Evolutionary conservation across 2,329 filamentous ascomycete genomes (phyloP).

Genomic region (Colletotrichum destructivum): DNA sequence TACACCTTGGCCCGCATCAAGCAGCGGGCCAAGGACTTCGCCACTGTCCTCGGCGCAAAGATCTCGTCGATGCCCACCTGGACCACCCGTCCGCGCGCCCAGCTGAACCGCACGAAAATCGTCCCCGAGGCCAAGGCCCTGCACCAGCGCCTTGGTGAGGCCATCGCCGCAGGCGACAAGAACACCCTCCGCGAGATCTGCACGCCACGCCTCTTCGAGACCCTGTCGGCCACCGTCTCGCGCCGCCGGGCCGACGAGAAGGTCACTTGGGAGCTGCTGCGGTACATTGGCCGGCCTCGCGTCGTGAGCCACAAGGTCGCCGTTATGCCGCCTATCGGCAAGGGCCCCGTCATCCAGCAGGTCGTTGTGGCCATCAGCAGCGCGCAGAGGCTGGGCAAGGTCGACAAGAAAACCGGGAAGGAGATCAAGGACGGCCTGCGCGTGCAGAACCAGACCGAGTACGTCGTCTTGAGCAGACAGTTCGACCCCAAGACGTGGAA

Average conservation of each 20-base stretch:
- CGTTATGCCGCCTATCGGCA: slow-evolving; percentile 58
- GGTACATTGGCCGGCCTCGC: slow-evolving; percentile 65
- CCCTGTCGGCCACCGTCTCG: slow-evolving; percentile 69
- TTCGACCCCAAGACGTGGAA: slow-evolving; percentile 63
- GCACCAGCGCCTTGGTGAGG: slow-evolving; percentile 73
- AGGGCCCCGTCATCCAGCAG: slow-evolving; percentile 63
- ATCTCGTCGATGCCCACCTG: slow-evolving; percentile 62
- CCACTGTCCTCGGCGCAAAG: slow-evolving; percentile 56
- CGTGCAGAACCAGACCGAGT: slow-evolving; percentile 72
- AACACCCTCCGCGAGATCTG: slow-evolving; percentile 67
- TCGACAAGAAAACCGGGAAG: slow-evolving; percentile 53
- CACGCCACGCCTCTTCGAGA: slow-evolving; percentile 64
- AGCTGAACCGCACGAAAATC: slow-evolving; percentile 58
- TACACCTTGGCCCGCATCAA: slow-evolving; percentile 57
- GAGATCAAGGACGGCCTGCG: slow-evolving; percentile 60
- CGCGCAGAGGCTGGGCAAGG: slow-evolving; percentile 67
- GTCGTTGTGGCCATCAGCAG: slow-evolving; percentile 74
- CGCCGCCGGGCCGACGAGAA: slow-evolving; percentile 62
- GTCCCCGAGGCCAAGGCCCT: slow-evolving; percentile 70
- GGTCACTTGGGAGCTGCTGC: slow-evolving; percentile 69
- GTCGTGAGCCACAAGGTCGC: slow-evolving; percentile 70
- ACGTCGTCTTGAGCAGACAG: slow-evolving; percentile 72
- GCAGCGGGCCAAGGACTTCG: slow-evolving; percentile 54
- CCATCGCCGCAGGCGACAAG: slow-evolving; percentile 72
- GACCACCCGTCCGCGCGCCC: slow-evolving; percentile 59